These are phyloP conservation scores for Candida koratica DNA, from an alignment of 805 yeast genomes.

Conservation along the genomic window DNA sequence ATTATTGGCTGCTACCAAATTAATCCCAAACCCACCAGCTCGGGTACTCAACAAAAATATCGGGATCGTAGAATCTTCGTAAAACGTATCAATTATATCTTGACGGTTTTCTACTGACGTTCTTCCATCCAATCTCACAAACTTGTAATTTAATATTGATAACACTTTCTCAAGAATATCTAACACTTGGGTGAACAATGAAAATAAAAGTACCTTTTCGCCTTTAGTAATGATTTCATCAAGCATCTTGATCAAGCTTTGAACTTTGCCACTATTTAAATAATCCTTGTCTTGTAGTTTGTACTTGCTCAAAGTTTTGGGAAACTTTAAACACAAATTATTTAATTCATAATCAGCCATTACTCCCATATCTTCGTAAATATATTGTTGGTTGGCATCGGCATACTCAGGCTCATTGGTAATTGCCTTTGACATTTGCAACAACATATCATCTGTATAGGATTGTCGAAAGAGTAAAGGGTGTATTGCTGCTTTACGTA, in stretches of 20 bases:
- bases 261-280: slow-evolving; percentile 73
- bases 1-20: slow-evolving; percentile 88
- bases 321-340: slow-evolving; percentile 66
- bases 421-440: slow-evolving; percentile 70
- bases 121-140: slow-evolving; percentile 85
- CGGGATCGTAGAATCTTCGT: slow-evolving; percentile 76
- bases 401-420: slow-evolving; percentile 77
- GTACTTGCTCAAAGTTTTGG: slow-evolving; percentile 54
- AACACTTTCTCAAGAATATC: slow-evolving; percentile 82
- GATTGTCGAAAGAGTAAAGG: slow-evolving; percentile 75
- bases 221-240: slow-evolving; percentile 50
- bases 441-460: slow-evolving; percentile 54
- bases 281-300: slow-evolving; percentile 52
- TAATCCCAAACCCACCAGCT: slow-evolving; percentile 99
- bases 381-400: slow-evolving; percentile 72
- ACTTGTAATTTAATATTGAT: slow-evolving; percentile 59
- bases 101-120: slow-evolving; percentile 93
- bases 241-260: slow-evolving; percentile 53
- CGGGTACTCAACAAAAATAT: slow-evolving; percentile 87
- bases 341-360: slow-evolving; percentile 92
- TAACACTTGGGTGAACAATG: slow-evolving; percentile 87
- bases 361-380: slow-evolving; percentile 89
- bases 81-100: slow-evolving; percentile 82
- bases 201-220: slow-evolving; percentile 75
- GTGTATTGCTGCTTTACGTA: slow-evolving; percentile 90